Conservation (phyloP, 371 early-diverging fungal genomes). For the Mortierella sp. region DNA sequence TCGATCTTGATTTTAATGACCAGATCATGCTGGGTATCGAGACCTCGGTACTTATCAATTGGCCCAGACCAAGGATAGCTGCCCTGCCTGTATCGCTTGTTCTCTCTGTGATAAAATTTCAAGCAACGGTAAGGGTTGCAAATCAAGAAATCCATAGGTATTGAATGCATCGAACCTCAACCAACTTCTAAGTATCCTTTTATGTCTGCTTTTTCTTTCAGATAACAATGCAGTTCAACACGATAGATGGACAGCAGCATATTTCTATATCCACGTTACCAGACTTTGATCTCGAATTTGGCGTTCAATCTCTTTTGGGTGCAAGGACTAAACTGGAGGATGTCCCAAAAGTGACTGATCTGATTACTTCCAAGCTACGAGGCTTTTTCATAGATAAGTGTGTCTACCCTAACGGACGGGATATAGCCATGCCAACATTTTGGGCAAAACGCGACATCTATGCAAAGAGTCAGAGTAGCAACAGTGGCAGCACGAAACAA, state of each 20-base stretch:
- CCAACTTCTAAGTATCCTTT: neutral
- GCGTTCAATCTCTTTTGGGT: constrained; percentile 89
- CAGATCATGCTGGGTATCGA: constrained; percentile 83
- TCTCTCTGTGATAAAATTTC: constrained; percentile 86
- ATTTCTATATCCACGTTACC: constrained; percentile 75
- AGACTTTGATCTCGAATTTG: constrained; percentile 86
- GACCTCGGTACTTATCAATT: constrained; percentile 89
- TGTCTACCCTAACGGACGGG: constrained; percentile 68
- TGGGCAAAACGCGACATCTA: constrained; percentile 59
- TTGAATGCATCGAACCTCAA: neutral
- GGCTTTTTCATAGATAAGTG: constrained; percentile 77
- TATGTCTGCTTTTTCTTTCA: constrained; percentile 26
- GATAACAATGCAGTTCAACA: constrained; percentile 72
- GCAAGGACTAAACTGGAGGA: constrained; percentile 95
- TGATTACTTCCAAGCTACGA: constrained; percentile 82
- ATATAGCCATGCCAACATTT: constrained; percentile 57
- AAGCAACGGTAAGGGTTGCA: constrained; percentile 78
- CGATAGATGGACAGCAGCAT: constrained; percentile 62
- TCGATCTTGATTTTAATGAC: constrained; percentile 86
- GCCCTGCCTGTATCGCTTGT: constrained; percentile 91
- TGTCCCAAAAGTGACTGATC: constrained; percentile 89
- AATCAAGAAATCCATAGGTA: neutral
- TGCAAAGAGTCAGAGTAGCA: constrained; percentile 44
- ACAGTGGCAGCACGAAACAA: constrained; percentile 15
- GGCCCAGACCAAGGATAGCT: constrained; percentile 89